Evolutionary conservation across 352 stramenopile species (phyloP).

Genomic region (Pythium volutum): DNA sequence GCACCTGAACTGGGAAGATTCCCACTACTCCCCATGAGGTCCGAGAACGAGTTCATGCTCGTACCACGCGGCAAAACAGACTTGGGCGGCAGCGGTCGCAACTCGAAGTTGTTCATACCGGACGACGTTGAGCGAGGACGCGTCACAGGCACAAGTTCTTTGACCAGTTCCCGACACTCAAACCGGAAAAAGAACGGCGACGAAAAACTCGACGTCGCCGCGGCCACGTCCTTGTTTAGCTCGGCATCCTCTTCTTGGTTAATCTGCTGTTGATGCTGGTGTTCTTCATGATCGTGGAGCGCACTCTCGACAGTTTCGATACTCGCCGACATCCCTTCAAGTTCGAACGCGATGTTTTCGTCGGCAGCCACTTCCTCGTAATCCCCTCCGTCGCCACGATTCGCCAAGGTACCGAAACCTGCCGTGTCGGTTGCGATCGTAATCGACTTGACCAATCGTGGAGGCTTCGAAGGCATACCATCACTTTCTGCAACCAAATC

Average conservation of each 20-base stretch:
- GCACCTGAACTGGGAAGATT: not conserved
- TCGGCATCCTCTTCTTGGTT: conserved; percentile 70
- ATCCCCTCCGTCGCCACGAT: not conserved
- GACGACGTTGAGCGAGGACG: conserved; percentile 18
- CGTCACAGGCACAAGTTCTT: conserved; percentile 1
- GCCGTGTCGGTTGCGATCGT: conserved; percentile 10
- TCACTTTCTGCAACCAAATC: conserved; percentile 19
- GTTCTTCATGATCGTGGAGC: conserved; percentile 1
- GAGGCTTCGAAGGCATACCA: not conserved
- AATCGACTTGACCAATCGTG: conserved; percentile 17
- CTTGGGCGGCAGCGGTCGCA: not conserved
- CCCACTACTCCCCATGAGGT: conserved; percentile 19
- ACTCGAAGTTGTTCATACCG: conserved; percentile 7
- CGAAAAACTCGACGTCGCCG: conserved; percentile 79
- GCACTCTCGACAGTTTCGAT: not conserved
- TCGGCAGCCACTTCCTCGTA: not conserved
- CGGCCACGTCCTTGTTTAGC: conserved; percentile 82
- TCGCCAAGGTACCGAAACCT: not conserved
- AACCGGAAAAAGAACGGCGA: conserved; percentile 86
- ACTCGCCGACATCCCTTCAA: not conserved
- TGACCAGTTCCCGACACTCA: conserved; percentile 60
- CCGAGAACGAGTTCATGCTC: conserved; percentile 53
- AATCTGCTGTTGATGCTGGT: conserved; percentile 23
- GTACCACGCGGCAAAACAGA: conserved; percentile 35
- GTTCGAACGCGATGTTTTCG: not conserved